phyloP scores from a whole-genome alignment of 1,284 basidiomycete species.

The Boletus smithii region DNA sequence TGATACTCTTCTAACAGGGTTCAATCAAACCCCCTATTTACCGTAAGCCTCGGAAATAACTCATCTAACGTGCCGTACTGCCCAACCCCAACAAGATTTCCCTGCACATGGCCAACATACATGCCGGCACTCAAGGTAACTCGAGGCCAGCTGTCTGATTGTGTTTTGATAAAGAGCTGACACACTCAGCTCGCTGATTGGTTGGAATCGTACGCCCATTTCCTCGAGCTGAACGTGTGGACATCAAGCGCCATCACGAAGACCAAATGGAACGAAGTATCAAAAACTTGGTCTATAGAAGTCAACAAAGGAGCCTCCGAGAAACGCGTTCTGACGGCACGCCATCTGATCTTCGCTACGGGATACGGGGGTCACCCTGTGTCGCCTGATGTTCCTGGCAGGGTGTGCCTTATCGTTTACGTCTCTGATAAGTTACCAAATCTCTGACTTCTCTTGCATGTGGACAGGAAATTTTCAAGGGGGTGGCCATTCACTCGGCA shows the following conservation, averaged over 20 bases:
- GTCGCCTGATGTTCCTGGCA: conserved; percentile 47
- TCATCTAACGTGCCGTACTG: conserved; percentile 5
- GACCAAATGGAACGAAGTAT: conserved; percentile 37
- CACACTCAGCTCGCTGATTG: conserved; percentile 56
- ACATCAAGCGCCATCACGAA: conserved; percentile 47
- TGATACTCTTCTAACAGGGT: conserved; percentile 38
- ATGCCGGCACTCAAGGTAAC: conserved; percentile 42
- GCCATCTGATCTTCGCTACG: conserved; percentile 59
- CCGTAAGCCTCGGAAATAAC: conserved; percentile 37
- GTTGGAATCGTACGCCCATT: conserved; percentile 63
- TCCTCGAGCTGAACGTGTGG: conserved; percentile 67
- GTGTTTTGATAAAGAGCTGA: neutral
- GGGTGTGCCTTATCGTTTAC: conserved; percentile 14
- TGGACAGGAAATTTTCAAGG: conserved; percentile 46
- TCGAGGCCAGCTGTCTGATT: neutral
- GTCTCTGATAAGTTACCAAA: conserved; percentile 1
- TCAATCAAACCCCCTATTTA: conserved; percentile 56
- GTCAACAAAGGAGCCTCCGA: conserved; percentile 42
- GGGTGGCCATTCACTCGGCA: conserved; percentile 48
- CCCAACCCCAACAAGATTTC: conserved; percentile 42
- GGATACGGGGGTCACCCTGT: conserved; percentile 55
- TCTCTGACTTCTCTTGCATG: neutral
- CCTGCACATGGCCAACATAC: conserved; percentile 59
- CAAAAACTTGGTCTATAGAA: conserved; percentile 54
- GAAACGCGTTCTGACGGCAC: conserved; percentile 48